Conservation (phyloP, 2,329 filamentous ascomycete species). For the Boeremia exigua region DNA sequence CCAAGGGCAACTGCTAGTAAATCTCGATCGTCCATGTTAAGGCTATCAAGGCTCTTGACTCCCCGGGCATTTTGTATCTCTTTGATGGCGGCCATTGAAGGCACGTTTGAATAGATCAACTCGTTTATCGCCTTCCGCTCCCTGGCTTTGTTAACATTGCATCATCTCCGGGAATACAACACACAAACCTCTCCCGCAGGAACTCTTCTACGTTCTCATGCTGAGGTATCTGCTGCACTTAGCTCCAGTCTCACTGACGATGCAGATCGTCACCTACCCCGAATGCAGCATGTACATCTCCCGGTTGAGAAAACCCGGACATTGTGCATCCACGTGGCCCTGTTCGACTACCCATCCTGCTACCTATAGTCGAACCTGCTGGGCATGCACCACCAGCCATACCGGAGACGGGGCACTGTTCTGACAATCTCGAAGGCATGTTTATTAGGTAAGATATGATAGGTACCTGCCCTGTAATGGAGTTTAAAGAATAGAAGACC, state of each 20-base stretch:
- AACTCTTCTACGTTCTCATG: constrained; percentile 29
- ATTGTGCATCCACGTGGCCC: constrained; percentile 35
- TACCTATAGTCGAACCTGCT: constrained; percentile 19
- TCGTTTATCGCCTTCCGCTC: constrained; percentile 38
- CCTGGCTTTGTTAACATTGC: constrained; percentile 12
- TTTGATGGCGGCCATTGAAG: constrained; percentile 35
- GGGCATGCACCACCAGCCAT: constrained; percentile 22
- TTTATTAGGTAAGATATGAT: constrained; percentile 12
- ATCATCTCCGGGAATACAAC: not conserved
- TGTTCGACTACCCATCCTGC: constrained; percentile 19
- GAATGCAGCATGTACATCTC: constrained; percentile 32
- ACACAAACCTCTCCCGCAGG: constrained; percentile 29
- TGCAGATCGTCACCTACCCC: constrained; percentile 15
- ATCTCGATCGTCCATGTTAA: constrained; percentile 57
- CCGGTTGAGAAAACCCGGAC: constrained; percentile 32
- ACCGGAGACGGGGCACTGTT: constrained; percentile 30
- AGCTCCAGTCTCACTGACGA: not conserved
- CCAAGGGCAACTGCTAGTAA: constrained; percentile 61
- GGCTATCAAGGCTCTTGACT: constrained; percentile 56
- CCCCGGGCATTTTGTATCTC: constrained; percentile 36
- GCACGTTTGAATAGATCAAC: constrained; percentile 32
- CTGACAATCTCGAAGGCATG: constrained; percentile 21
- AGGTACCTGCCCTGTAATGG: constrained; percentile 1
- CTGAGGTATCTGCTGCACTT: constrained; percentile 24
- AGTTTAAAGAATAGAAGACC: constrained; percentile 1